Evolutionary conservation across 2,329 filamentous ascomycete species (phyloP), one percentile per base, ranked within the genome.

Genomic region (Xylaria sp.): DNA sequence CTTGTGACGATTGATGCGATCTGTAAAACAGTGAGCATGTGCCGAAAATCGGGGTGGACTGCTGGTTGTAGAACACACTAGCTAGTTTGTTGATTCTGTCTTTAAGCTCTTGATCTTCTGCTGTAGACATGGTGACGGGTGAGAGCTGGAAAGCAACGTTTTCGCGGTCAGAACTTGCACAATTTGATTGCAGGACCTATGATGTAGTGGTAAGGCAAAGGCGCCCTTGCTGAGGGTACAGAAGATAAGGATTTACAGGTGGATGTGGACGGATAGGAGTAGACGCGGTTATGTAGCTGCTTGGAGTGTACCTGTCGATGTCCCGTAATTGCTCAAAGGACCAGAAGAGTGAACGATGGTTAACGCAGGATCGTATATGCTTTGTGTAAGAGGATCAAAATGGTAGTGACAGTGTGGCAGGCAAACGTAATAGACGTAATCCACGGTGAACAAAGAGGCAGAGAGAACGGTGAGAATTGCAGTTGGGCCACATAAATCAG

Each of bases 1-100:
- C 32, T 92, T 94, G 81, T 92, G 90, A 60, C 90, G 88, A 78
- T 94, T 94, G 77, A 96, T 95, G 80, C 92, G 90, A 72, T 91
- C 91, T 93, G 71, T 10, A 66, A 46, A 70, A 70, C 67, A 77
- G 61, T 80, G 70, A 75, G 69, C 41, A 56, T 55, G 15, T 4
- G 50, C 36, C 46, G 1, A 10, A 41, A 6, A 57, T 5, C 6
- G 30, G 30, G 55, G 34, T 53, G 13, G 62, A 25, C n/a, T 25
- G 36, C 13, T 25, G 30, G 50, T 52, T 39, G 30, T 50, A 64
- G 61, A 53, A 76, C 80, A 52, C 77, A 85, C 85, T 83, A 65
- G 86, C 83, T 60, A 87, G 77, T 48, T 82, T 82, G 74, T 83
- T 80, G 76, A 89, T 89, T 71, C 82, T 82, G 60, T 84, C 85